Conservation (phyloP, 345 rosid genomes). For the Turnera subulata region DNA sequence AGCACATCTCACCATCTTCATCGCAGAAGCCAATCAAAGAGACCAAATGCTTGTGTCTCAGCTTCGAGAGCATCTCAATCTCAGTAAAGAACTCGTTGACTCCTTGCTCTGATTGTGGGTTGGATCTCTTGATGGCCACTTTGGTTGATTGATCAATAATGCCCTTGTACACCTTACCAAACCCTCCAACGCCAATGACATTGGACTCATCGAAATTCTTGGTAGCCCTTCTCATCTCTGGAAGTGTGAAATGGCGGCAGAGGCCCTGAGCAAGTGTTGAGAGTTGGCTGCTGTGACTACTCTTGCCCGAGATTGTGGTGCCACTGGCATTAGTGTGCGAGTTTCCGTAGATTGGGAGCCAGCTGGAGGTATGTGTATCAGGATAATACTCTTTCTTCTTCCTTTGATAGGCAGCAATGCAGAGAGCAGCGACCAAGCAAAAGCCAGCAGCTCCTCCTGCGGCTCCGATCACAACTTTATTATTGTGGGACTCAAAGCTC, state of each 20-base stretch:
- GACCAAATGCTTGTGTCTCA: constrained; percentile 87
- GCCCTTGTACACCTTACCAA: constrained; percentile 86
- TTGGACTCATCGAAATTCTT: constrained; percentile 59
- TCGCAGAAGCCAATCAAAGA: constrained; percentile 85
- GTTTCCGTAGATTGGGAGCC: constrained; percentile 61
- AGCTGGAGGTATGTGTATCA: constrained; percentile 53
- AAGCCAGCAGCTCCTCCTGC: constrained; percentile 54
- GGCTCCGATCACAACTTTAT: constrained; percentile 38
- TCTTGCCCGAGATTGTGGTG: constrained; percentile 42
- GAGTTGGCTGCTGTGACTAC: constrained; percentile 42
- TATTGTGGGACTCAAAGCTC: constrained; percentile 4
- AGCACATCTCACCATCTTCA: constrained; percentile 75
- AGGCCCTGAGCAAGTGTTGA: constrained; percentile 59
- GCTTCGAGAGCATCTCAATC: constrained; percentile 75
- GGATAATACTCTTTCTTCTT: constrained; percentile 25
- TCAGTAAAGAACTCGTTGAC: constrained; percentile 76
- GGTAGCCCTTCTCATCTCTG: constrained; percentile 59
- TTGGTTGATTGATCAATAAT: constrained; percentile 44
- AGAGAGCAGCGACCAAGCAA: constrained; percentile 49
- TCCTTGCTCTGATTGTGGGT: constrained; percentile 79
- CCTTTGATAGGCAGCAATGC: constrained; percentile 34
- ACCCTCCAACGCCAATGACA: constrained; percentile 84
- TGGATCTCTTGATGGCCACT: constrained; percentile 74
- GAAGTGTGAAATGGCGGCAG: constrained; percentile 59
- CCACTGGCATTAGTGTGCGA: constrained; percentile 48